A percentile compares a stretch with the other conserved stretches of the same genome.
Evolutionary conservation across 108 stramenopile species (phyloP).

Genomic region (Hondaea fermentalgiana): DNA sequence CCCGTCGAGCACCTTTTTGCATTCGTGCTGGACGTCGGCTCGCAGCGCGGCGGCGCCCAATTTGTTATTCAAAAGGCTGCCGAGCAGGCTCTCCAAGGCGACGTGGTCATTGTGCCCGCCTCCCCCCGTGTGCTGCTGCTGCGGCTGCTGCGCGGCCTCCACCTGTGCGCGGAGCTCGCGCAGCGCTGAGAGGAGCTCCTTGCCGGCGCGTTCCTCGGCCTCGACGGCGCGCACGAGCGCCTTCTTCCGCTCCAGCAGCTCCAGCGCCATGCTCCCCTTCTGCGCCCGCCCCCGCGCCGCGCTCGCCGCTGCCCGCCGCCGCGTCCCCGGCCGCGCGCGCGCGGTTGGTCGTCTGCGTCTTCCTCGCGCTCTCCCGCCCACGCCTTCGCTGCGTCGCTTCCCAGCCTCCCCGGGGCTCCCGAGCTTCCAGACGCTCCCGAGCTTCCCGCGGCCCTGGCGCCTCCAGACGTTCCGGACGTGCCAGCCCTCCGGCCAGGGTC

Average conservation of each 20-base stretch:
- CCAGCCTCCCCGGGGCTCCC: too few species aligned
- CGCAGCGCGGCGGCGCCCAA: not conserved
- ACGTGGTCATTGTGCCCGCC: not conserved
- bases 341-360: too few species aligned
- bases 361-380: too few species aligned
- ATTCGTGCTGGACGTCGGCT: not conserved
- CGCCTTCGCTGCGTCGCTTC: too few species aligned
- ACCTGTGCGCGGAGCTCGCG: not conserved
- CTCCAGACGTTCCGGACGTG: too few species aligned
- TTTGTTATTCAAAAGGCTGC: not conserved
- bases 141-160: not conserved
- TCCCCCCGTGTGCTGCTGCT: not conserved
- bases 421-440: too few species aligned
- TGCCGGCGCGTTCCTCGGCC: not conserved
- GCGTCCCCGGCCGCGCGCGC: too few species aligned
- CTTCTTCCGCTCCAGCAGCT: not conserved
- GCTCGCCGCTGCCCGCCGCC: not conserved
- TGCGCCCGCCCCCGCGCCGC: not conserved
- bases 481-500: too few species aligned
- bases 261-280: not conserved
- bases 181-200: not conserved
- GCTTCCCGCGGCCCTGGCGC: too few species aligned
- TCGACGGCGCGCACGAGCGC: not conserved
- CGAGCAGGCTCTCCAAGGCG: not conserved
- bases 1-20: not conserved